Evolutionary conservation across 352 stramenopile genomes (phyloP).

Genomic region (Phytophthora chlamydospora): DNA sequence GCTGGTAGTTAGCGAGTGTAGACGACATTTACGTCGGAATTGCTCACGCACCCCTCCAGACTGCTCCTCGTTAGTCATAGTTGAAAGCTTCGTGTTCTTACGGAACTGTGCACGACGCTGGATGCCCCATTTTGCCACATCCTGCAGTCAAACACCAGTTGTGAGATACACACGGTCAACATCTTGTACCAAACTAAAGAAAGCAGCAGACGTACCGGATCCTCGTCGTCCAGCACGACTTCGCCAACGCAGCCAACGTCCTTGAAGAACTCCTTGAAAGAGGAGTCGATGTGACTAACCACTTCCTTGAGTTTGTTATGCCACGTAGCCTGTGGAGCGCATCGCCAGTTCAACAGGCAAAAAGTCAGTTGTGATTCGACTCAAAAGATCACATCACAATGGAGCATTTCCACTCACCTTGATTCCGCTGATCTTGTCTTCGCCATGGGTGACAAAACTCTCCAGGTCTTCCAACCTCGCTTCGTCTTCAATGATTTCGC

Average conservation of each 20-base stretch:
- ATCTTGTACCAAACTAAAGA: background rate
- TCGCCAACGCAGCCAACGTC: constrained; percentile 89
- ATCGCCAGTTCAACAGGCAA: background rate
- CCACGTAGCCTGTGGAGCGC: constrained; percentile 57
- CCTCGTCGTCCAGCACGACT: constrained; percentile 77
- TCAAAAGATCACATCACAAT: background rate
- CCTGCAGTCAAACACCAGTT: constrained; percentile 32
- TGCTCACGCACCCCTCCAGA: constrained; percentile 76
- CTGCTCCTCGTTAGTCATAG: constrained; percentile 88
- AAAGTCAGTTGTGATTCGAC: background rate
- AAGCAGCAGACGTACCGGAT: constrained; percentile 44
- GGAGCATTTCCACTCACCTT: constrained; percentile 44
- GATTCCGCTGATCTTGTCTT: constrained; percentile 76
- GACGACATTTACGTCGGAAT: constrained; percentile 1
- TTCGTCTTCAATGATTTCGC: constrained; percentile 78
- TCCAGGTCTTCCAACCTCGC: constrained; percentile 60
- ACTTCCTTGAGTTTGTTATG: constrained; percentile 70
- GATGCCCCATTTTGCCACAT: constrained; percentile 90
- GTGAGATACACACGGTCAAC: background rate
- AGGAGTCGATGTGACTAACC: constrained; percentile 79
- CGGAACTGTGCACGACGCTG: constrained; percentile 86
- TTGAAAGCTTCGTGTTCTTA: constrained; percentile 82
- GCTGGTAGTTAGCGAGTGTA: constrained; percentile 10
- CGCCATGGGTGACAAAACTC: constrained; percentile 60
- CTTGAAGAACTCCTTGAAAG: constrained; percentile 85